A percentile compares a stretch with the other conserved stretches of the same genome.
These are phyloP conservation scores for Leucosporidium creatinivorum DNA, from an alignment of 768 basidiomycete genomes.

Conservation along the genomic window DNA sequence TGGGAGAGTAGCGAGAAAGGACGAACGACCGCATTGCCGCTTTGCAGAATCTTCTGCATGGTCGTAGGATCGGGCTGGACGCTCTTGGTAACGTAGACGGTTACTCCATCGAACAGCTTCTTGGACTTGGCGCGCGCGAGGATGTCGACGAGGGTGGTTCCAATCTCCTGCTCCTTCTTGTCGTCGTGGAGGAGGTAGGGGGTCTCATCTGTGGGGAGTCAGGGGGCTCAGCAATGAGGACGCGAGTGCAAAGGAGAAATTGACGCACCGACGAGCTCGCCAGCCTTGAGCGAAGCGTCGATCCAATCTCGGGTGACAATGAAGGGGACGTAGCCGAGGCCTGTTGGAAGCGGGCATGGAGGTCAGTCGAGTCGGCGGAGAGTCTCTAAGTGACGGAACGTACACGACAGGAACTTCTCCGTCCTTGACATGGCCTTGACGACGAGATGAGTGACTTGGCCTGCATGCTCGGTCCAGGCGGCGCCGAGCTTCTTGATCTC, in stretches of 20 bases:
- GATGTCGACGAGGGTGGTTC: constrained; percentile 57
- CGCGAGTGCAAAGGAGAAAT: neutral
- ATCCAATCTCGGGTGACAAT: constrained; percentile 68
- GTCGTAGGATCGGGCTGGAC: constrained; percentile 53
- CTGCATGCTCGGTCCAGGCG: constrained; percentile 54
- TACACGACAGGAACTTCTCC: constrained; percentile 68
- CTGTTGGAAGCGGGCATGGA: constrained; percentile 34
- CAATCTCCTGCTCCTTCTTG: constrained; percentile 58
- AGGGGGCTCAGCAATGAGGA: neutral
- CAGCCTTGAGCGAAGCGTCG: constrained; percentile 51
- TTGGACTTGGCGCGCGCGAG: constrained; percentile 56
- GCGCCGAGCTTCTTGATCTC: constrained; percentile 59
- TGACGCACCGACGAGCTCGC: constrained; percentile 58
- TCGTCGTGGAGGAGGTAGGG: constrained; percentile 57
- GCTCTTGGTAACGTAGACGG: constrained; percentile 67
- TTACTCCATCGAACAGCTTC: constrained; percentile 57
- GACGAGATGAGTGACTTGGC: constrained; percentile 73
- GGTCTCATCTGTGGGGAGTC: constrained; percentile 53
- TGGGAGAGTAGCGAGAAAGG: neutral
- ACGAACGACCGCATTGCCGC: constrained; percentile 63
- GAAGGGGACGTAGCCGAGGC: constrained; percentile 56
- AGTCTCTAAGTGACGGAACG: neutral
- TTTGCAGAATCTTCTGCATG: constrained; percentile 60
- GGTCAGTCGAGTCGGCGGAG: neutral
- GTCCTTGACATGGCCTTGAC: constrained; percentile 65